These are phyloP conservation scores for Termitomyces sp. DNA, from an alignment of 768 basidiomycete species.

Conservation along the genomic window DNA sequence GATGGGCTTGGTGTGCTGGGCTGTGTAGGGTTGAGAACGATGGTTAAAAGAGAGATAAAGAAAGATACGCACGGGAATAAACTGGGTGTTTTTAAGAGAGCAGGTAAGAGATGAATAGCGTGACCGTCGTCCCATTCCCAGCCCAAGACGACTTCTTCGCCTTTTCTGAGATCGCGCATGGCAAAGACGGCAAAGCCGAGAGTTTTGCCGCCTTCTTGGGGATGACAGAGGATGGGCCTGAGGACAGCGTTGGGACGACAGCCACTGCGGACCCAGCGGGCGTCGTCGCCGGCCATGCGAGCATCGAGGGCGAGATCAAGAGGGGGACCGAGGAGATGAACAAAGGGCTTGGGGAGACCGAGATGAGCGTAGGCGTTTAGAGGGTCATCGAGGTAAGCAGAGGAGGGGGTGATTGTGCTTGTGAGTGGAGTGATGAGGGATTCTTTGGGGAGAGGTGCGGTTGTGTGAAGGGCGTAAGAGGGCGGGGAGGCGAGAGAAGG, in stretches of 20 bases:
- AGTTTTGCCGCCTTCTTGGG: conserved; percentile 11
- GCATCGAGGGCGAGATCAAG: conserved; percentile 78
- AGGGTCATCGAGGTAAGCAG: conserved; percentile 69
- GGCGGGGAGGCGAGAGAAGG: conserved; percentile 23
- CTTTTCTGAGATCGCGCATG: conserved; percentile 59
- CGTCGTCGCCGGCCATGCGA: conserved; percentile 59
- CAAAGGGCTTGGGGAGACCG: conserved; percentile 80
- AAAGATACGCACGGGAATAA: conserved; percentile 47
- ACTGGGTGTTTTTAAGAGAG: conserved; percentile 51
- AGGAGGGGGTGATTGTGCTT: conserved; percentile 58
- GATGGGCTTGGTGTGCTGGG: conserved; percentile 40
- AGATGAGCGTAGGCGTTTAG: conserved; percentile 82
- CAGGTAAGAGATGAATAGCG: conserved; percentile 73
- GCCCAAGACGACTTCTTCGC: conserved; percentile 83
- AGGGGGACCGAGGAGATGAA: conserved; percentile 73
- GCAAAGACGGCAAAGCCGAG: conserved; percentile 82
- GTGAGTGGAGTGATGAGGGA: conserved; percentile 59
- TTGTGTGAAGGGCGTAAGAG: conserved; percentile 61
- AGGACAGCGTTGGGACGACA: conserved; percentile 66
- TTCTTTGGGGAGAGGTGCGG: conserved; percentile 45
- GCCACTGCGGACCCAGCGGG: conserved; percentile 57
- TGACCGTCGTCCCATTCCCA: conserved; percentile 99
- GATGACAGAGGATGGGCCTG: conserved; percentile 39
- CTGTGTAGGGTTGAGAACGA: conserved; percentile 21
- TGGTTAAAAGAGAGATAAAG: not conserved